Conservation (phyloP, 1,139 yeast species). For the Nakaseomyces bracarensis region DNA sequence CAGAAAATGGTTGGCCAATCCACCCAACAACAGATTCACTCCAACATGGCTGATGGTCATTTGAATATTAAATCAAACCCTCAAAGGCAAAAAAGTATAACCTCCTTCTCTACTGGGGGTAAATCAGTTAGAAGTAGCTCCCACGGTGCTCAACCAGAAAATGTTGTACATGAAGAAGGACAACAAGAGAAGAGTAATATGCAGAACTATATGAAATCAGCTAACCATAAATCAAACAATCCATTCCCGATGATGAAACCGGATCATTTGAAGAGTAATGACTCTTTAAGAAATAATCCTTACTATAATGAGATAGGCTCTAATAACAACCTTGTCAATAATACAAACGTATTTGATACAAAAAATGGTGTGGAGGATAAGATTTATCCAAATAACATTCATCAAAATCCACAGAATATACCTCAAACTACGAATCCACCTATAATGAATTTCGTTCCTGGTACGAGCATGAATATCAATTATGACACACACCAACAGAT, state of each 20-base stretch:
- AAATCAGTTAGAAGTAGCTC: conserved; percentile 10
- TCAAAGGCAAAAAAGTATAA: conserved; percentile 15
- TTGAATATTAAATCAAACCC: conserved; percentile 2
- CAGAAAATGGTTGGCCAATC: background rate
- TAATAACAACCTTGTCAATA: background rate
- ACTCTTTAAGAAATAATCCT: background rate
- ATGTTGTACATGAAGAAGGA: conserved; percentile 13
- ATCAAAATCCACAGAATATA: background rate
- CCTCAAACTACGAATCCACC: background rate
- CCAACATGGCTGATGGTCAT: background rate
- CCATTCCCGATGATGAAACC: conserved; percentile 29
- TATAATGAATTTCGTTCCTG: conserved; percentile 1
- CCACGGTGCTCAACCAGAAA: conserved; percentile 6
- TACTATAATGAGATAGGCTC: background rate
- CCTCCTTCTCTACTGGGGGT: conserved; percentile 14
- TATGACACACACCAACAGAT: conserved; percentile 9
- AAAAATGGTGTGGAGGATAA: background rate
- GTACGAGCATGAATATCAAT: conserved; percentile 4
- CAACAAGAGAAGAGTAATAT: conserved; percentile 17
- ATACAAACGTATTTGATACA: background rate
- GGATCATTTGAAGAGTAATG: conserved; percentile 8
- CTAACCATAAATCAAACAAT: conserved; percentile 30
- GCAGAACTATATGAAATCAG: conserved; percentile 9
- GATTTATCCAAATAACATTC: background rate
- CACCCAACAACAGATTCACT: background rate